phyloP scores from a whole-genome alignment of 192 early-diverging fungal genomes.

The Backusella mclennaniae region DNA sequence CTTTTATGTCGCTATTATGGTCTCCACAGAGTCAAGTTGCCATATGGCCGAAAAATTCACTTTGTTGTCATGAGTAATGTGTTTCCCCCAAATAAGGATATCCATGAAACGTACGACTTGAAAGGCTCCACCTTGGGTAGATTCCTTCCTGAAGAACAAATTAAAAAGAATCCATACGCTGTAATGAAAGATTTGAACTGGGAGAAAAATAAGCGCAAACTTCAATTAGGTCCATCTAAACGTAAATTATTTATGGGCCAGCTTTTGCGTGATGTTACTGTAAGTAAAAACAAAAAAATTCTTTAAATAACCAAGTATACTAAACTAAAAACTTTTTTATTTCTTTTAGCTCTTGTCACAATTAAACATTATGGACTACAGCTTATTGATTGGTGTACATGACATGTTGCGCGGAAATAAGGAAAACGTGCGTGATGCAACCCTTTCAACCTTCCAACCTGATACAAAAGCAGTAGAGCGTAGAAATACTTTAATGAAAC shows the following conservation, averaged over 20 bases:
- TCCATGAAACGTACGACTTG: conserved; percentile 95
- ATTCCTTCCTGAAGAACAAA: conserved; percentile 74
- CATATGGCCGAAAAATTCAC: conserved; percentile 90
- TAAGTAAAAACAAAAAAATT: conserved; percentile 24
- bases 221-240: conserved; percentile 86
- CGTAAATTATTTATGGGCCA: conserved; percentile 81
- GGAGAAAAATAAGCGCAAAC: conserved; percentile 69
- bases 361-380: conserved; percentile 86
- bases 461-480: conserved; percentile 46
- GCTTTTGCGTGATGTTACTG: conserved; percentile 84
- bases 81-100: conserved; percentile 95
- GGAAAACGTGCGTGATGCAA: conserved; percentile 90
- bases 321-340: conserved; percentile 58
- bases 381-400: conserved; percentile 91
- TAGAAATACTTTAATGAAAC: conserved; percentile 41
- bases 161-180: conserved; percentile 77
- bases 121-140: conserved; percentile 95
- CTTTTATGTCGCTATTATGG: conserved; percentile 93
- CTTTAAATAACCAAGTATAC: conserved; percentile 1
- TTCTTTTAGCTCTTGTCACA: conserved; percentile 72
- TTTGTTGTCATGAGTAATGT: conserved; percentile 99
- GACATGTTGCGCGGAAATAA: conserved; percentile 86
- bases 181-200: conserved; percentile 99
- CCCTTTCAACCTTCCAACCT: conserved; percentile 78
- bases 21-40: conserved; percentile 92